Evolutionary conservation across 2,329 filamentous ascomycete genomes (phyloP), one percentile per base, ranked within the genome.

Genomic region (Biscogniauxia mediterranea): DNA sequence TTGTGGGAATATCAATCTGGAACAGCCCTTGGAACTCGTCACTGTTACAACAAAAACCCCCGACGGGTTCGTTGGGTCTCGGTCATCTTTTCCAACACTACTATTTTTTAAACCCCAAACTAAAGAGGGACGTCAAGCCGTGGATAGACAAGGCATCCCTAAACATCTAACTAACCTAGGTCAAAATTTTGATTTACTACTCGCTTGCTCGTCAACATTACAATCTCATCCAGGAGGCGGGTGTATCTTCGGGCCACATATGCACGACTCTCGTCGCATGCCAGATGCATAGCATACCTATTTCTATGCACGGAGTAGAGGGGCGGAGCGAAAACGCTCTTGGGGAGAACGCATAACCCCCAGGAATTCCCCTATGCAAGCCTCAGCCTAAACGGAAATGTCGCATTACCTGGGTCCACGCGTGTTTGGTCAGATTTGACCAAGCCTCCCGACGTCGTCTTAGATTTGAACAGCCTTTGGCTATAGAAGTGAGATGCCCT

Each of bases 321-420:
- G 38, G 38, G 38, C 38, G 38, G 38, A 46, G 38, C 38, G 38
- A 17, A 17, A 17, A 17, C 17, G 38, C 38, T 46, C 38, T 11
- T 46, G 13, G 38, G 11, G 38, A 46, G 38, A 46, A 58, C 51
- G 57, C 28, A 61, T 21, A n/a, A n/a, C 57, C 56, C 15, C 62
- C 21, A 59, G 62, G 59, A 32, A 64, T 63, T 56, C 55, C 38
- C 60, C 61, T 61, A 66, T 69, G 63, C 69, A 70, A 66, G 65
- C 61, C 65, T 69, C 64, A 71, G 69, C 69, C 69, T 69, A 71
- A 71, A 72, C 64, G 58, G 65, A 63, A 68, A 67, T 59, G 57
- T 66, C 38, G 52, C 49, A 57, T 52, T 55, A 53, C 57, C 28
- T 38, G 57, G 53, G 55, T 61, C 13, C 20, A 52, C 53, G 49